These are phyloP conservation scores for Nectriaceae sp. DNA, from an alignment of 2,329 filamentous ascomycete species.

Conservation along the genomic window DNA sequence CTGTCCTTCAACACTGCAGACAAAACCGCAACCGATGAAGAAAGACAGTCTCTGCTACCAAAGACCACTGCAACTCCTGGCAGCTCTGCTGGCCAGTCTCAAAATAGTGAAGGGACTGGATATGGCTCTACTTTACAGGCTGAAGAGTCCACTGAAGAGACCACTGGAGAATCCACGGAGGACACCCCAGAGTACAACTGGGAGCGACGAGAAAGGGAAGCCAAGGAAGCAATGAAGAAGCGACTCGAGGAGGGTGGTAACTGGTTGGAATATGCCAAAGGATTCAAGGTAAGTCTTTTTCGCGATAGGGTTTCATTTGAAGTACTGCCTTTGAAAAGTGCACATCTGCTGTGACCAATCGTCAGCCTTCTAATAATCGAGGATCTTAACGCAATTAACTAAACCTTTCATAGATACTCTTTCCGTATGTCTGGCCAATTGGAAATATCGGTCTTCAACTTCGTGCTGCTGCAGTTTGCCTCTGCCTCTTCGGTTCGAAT, in stretches of 20 bases:
- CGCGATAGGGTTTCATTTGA: too few species aligned
- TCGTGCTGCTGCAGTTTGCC: conserved; percentile 64
- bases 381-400: neutral
- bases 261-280: conserved; percentile 75
- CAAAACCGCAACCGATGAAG: conserved; percentile 48
- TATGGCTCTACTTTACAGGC: conserved; percentile 46
- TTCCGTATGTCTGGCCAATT: conserved; percentile 79
- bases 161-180: conserved; percentile 36
- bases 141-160: conserved; percentile 23
- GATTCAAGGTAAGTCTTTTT: conserved; percentile 58
- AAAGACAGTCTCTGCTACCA: conserved; percentile 59
- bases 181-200: conserved; percentile 53
- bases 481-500: conserved; percentile 71
- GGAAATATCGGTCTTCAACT: conserved; percentile 67
- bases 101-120: conserved; percentile 27
- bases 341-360: too few species aligned
- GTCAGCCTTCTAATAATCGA: too few species aligned
- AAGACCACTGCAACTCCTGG: conserved; percentile 23
- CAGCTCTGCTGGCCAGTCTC: conserved; percentile 21
- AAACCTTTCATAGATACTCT: conserved; percentile 57
- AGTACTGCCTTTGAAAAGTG: neutral
- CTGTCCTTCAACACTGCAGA: conserved; percentile 13
- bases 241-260: conserved; percentile 73
- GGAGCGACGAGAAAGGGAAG: conserved; percentile 54
- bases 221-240: conserved; percentile 63